A percentile compares a stretch with the other conserved stretches of the same genome.
Conservation (phyloP, 441 rosid genomes). For the Pelargonium australe region DNA sequence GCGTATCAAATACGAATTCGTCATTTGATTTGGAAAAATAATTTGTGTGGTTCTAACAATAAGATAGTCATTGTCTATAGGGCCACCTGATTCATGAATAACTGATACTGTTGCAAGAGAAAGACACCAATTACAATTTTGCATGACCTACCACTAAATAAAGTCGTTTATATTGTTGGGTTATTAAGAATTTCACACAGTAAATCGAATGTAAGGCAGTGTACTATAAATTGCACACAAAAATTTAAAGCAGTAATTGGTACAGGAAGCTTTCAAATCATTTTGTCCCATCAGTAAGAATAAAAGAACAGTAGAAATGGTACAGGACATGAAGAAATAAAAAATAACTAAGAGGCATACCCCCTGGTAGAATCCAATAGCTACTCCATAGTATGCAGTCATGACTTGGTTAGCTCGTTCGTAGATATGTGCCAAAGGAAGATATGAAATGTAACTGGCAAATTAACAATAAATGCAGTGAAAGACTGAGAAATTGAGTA, state of each 20-base stretch:
- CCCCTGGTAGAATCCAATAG: slow-evolving; percentile 99
- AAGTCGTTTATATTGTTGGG: not conserved
- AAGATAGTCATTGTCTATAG: slow-evolving; percentile 2
- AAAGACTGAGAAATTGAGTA: slow-evolving; percentile 17
- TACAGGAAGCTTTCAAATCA: not conserved
- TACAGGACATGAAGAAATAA: not conserved
- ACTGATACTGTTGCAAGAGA: slow-evolving; percentile 4
- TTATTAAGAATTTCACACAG: slow-evolving; percentile 7
- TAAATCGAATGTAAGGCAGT: not conserved
- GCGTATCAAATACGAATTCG: slow-evolving; percentile 6
- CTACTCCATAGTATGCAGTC: slow-evolving; percentile 60
- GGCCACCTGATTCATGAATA: not conserved
- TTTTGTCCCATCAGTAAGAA: not conserved
- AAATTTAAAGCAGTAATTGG: not conserved
- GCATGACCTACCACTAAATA: not conserved
- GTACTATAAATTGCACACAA: not conserved
- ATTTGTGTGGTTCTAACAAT: not conserved
- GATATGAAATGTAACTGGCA: slow-evolving; percentile 86
- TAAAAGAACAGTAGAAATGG: not conserved
- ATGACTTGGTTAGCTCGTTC: slow-evolving; percentile 79
- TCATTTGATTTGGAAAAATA: slow-evolving; percentile 10
- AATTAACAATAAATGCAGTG: slow-evolving; percentile 23
- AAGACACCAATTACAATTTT: slow-evolving; percentile 3
- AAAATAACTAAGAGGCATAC: slow-evolving; percentile 32
- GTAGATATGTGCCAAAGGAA: slow-evolving; percentile 96